Base-by-base conservation (phyloP, 768 basidiomycete genomes). In the Boletus sp. region DNA sequence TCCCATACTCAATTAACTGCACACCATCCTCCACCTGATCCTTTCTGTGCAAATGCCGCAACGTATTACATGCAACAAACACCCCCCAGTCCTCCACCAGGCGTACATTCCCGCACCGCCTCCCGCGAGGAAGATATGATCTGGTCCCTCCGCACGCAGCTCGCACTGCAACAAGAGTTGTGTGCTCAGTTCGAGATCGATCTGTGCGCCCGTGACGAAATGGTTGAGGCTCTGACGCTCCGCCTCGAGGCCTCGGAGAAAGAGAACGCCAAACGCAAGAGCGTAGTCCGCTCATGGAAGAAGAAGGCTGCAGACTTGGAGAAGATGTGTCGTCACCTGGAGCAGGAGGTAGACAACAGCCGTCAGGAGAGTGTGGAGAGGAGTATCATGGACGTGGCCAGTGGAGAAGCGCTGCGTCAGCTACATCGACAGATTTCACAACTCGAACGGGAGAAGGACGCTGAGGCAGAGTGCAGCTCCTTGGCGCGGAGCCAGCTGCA, bases 311-410 rank as follows among this genome's bases (percentile, higher is more conserved):
- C 77, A 50, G 88, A 90, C 58, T 72, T 93, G 44, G 88, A 92
- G 71, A 79, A 75, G 57, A 75, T 81, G 55, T 84, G 85, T 49
- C 78, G 83, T 15, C 72, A 76, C 52, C 75, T 87, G 30, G 88
- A 96, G 74, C 93, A 95, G 65, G 89, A 95, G 65, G 88, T 95
- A 29, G 95, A 98, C 56, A 77, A 82, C 7, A 88, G 87, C 40
- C 78, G 93, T 38, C 84, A 89, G 60, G 90, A 90, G 64, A 90
- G 86, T 62, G 74, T 92, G 69, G 87, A 89, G 55, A 75, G 85
- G 19, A 89, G 91, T 57, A 72, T 95, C 38, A 94, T 96, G 78
- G 88, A 90, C 62, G 87, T 85, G 59, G 87, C 89, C 2, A 89
- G 87, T 54, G 80, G 87, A 2, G 84, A 85, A 69, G 91, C 86